phyloP scores from a whole-genome alignment of 352 stramenopile genomes.

The Pythium oligandrum region DNA sequence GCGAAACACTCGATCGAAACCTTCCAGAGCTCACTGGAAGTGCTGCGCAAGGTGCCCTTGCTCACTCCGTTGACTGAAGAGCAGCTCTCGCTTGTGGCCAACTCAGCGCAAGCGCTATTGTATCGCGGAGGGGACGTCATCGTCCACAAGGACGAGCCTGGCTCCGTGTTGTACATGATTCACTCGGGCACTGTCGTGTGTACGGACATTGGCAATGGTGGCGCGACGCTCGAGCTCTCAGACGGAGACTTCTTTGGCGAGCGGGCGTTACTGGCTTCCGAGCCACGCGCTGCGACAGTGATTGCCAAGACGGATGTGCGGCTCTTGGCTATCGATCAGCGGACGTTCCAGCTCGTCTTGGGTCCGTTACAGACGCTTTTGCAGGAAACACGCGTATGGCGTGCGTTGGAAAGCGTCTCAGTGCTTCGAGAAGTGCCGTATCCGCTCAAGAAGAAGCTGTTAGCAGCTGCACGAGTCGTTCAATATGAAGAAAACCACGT shows the following conservation, averaged over 20 bases:
- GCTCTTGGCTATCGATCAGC: constrained; percentile 76
- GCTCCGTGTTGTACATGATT: constrained; percentile 81
- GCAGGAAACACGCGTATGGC: constrained; percentile 55
- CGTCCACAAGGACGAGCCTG: constrained; percentile 68
- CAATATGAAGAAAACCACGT: constrained; percentile 36
- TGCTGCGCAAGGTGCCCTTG: constrained; percentile 38
- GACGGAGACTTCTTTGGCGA: constrained; percentile 92
- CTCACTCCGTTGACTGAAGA: constrained; percentile 34
- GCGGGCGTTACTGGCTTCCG: constrained; percentile 78
- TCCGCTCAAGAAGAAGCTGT: constrained; percentile 35
- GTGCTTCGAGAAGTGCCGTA: constrained; percentile 41
- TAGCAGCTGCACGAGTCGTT: constrained; percentile 30
- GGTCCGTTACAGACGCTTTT: constrained; percentile 87
- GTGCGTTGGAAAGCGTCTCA: constrained; percentile 44
- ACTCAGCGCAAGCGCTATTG: constrained; percentile 37
- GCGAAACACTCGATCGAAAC: constrained; percentile 37
- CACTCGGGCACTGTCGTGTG: constrained; percentile 55
- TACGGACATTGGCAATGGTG: constrained; percentile 46
- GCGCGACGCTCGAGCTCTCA: constrained; percentile 33
- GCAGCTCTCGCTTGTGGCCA: constrained; percentile 37
- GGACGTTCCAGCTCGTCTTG: constrained; percentile 90
- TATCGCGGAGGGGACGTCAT: constrained; percentile 61
- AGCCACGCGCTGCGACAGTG: constrained; percentile 87
- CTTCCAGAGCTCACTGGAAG: constrained; percentile 38
- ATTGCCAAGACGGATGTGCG: constrained; percentile 51